These are phyloP conservation scores for Sphaerobolus stellatus DNA, from an alignment of 1,284 basidiomycete genomes.

Conservation along the genomic window DNA sequence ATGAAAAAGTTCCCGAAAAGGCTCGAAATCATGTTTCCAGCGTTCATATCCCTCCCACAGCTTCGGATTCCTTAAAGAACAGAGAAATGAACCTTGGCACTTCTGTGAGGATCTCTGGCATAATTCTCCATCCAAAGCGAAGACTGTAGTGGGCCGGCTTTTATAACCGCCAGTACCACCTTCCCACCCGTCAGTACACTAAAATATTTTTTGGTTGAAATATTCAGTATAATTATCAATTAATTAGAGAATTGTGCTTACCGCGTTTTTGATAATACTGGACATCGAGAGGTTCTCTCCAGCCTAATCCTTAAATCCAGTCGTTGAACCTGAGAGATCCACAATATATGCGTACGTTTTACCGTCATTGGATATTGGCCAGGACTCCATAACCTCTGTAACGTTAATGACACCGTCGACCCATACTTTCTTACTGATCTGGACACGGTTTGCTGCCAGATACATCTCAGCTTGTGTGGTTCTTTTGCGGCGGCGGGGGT, in stretches of 20 bases:
- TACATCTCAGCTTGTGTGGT: too few species aligned
- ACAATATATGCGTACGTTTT: not conserved
- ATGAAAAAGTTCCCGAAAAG: not conserved
- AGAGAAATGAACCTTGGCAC: not conserved
- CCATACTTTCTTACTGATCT: too few species aligned
- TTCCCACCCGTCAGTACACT: slow-evolving; percentile 2
- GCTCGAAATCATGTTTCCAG: not conserved
- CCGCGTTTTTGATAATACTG: not conserved
- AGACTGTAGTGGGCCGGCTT: not conserved
- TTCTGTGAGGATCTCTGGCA: not conserved
- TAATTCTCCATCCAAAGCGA: not conserved
- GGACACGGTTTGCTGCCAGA: too few species aligned
- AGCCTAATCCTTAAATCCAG: not conserved
- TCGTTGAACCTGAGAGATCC: not conserved
- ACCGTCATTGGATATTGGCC: too few species aligned
- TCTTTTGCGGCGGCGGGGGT: too few species aligned
- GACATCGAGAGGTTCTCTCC: not conserved
- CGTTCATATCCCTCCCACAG: not conserved
- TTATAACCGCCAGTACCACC: not conserved
- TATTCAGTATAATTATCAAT: too few species aligned
- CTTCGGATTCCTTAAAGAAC: not conserved
- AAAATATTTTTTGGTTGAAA: too few species aligned
- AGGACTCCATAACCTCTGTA: too few species aligned
- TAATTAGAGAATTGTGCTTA: too few species aligned
- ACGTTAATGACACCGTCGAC: too few species aligned